Conservation (phyloP, 306 rosid genomes). For the Medicago lupulina region DNA sequence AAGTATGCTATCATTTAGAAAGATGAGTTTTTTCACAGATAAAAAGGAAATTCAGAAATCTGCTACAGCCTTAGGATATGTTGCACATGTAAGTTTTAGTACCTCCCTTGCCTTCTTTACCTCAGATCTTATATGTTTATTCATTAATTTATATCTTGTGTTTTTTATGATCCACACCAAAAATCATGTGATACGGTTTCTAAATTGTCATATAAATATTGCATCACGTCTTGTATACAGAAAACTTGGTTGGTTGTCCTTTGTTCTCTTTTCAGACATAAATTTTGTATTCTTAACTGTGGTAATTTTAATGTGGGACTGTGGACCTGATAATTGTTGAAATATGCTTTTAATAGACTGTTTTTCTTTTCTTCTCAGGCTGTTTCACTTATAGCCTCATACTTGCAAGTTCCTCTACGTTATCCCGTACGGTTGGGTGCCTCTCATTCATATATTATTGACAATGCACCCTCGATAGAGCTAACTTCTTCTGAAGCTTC, state of each 20-base stretch:
- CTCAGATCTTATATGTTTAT: slow-evolving; percentile 26
- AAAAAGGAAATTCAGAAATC: slow-evolving; percentile 91
- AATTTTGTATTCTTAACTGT: slow-evolving; percentile 29
- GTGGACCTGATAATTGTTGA: slow-evolving; percentile 41
- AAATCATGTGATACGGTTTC: neutral
- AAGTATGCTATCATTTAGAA: slow-evolving; percentile 83
- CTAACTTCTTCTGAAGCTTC: slow-evolving; percentile 60
- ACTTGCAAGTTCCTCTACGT: slow-evolving; percentile 87
- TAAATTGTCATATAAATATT: neutral
- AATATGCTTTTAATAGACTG: slow-evolving; percentile 46
- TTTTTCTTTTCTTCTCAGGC: slow-evolving; percentile 70
- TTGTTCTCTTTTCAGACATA: slow-evolving; percentile 31
- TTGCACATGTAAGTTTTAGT: slow-evolving; percentile 74
- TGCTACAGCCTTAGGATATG: slow-evolving; percentile 94
- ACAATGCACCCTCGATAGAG: slow-evolving; percentile 80
- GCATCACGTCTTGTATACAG: neutral
- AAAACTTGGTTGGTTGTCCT: slow-evolving; percentile 31
- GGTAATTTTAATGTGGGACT: slow-evolving; percentile 5
- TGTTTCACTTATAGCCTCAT: slow-evolving; percentile 81
- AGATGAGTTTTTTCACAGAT: slow-evolving; percentile 84
- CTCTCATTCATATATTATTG: slow-evolving; percentile 83
- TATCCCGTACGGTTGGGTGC: slow-evolving; percentile 84
- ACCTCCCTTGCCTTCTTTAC: slow-evolving; percentile 17
- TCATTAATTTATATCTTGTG: slow-evolving; percentile 1
- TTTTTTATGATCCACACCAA: neutral